phyloP scores from a whole-genome alignment of 768 basidiomycete species.

The Naganishia onofrii region DNA sequence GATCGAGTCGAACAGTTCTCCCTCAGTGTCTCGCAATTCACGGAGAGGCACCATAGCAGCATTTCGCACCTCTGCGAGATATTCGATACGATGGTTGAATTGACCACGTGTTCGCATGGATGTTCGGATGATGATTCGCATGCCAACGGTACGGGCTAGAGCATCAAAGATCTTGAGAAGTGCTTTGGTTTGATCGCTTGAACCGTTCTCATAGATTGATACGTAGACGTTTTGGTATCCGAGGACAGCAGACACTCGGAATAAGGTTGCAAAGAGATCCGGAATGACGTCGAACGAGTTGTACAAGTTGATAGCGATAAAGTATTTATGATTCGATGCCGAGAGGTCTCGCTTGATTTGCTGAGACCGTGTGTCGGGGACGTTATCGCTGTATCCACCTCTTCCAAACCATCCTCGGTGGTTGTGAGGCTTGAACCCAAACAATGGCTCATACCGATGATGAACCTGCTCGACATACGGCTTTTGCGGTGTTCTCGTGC shows the following conservation, averaged over 20 bases:
- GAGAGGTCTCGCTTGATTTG: conserved; percentile 40
- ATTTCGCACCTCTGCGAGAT: conserved; percentile 99
- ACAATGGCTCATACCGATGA: conserved; percentile 77
- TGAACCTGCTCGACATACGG: conserved; percentile 78
- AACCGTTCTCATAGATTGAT: conserved; percentile 98
- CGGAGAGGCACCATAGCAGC: conserved; percentile 92
- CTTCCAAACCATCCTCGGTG: conserved; percentile 39
- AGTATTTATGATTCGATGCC: conserved; percentile 83
- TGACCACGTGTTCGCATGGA: conserved; percentile 88
- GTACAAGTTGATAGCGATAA: conserved; percentile 98
- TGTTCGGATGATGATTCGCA: conserved; percentile 89
- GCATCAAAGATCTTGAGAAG: conserved; percentile 92
- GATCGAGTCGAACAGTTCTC: conserved; percentile 93
- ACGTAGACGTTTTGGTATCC: conserved; percentile 98
- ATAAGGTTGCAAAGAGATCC: conserved; percentile 93
- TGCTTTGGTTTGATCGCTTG: conserved; percentile 97
- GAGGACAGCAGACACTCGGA: conserved; percentile 83
- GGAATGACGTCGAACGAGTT: conserved; percentile 99
- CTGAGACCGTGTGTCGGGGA: conserved; percentile 27
- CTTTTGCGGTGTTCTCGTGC: conserved; percentile 77
- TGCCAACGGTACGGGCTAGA: conserved; percentile 79
- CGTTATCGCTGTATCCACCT: conserved; percentile 18
- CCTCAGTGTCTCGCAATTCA: conserved; percentile 84
- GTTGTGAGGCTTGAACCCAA: conserved; percentile 67
- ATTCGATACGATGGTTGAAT: conserved; percentile 99